A percentile compares a stretch with the other conserved stretches of the same genome.
Evolutionary conservation across 306 rosid genomes (phyloP).

Genomic region (Cercis canadensis): DNA sequence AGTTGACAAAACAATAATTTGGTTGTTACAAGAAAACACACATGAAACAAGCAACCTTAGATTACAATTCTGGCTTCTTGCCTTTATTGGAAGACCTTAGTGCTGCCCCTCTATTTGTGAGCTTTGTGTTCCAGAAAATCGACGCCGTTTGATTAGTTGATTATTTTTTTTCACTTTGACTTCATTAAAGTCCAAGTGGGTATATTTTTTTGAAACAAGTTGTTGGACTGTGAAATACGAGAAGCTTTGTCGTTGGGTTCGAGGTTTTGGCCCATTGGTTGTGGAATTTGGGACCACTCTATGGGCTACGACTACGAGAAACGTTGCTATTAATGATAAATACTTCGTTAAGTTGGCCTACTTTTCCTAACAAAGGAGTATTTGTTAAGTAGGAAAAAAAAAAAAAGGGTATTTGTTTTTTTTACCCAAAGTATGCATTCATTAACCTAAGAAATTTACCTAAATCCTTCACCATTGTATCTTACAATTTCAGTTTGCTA

Average conservation of each 20-base stretch:
- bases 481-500: too few species aligned
- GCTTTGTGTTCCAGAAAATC: background rate
- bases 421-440: too few species aligned
- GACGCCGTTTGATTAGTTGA: background rate
- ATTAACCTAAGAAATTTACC: too few species aligned
- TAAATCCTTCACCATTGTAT: too few species aligned
- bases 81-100: slow-evolving; percentile 34
- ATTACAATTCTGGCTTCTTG: slow-evolving; percentile 36
- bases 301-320: background rate
- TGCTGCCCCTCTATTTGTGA: background rate
- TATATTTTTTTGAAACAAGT: slow-evolving; percentile 13
- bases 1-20: slow-evolving; percentile 48
- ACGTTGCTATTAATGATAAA: background rate
- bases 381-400: too few species aligned
- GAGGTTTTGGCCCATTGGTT: slow-evolving; percentile 37
- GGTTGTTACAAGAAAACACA: slow-evolving; percentile 29
- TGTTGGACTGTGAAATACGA: background rate
- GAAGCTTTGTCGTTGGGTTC: slow-evolving; percentile 11
- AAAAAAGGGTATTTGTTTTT: too few species aligned
- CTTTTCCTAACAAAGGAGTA: too few species aligned
- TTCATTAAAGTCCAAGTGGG: background rate
- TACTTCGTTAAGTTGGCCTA: background rate
- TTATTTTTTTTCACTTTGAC: too few species aligned
- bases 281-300: slow-evolving; percentile 8
- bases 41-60: slow-evolving; percentile 41